These are phyloP conservation scores for Carallia pectinifolia DNA, from an alignment of 345 rosid genomes.

Conservation along the genomic window DNA sequence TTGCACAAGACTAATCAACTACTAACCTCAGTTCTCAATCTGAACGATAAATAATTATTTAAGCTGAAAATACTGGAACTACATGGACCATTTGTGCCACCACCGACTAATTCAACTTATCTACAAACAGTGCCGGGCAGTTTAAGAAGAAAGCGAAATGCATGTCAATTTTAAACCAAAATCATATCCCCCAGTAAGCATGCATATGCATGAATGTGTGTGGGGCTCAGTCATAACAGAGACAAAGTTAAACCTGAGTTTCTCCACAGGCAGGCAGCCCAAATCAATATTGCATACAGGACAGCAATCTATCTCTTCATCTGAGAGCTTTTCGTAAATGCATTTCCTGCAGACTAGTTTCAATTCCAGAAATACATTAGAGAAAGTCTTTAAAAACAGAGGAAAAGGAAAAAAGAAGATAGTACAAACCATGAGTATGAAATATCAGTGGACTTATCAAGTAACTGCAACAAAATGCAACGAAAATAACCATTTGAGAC, in stretches of 20 bases:
- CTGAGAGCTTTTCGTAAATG: conserved; percentile 63
- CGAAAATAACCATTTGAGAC: background rate
- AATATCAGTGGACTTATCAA: background rate
- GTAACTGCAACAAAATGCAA: background rate
- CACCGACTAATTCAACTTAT: background rate
- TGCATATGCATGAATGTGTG: background rate
- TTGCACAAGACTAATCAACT: background rate
- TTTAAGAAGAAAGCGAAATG: background rate
- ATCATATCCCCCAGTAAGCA: background rate
- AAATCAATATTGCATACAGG: conserved; percentile 71
- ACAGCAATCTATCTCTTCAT: conserved; percentile 62
- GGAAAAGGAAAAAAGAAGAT: background rate
- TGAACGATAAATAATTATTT: too few species aligned
- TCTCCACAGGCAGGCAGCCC: conserved; percentile 64
- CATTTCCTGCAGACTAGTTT: conserved; percentile 74
- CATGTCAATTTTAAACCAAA: background rate
- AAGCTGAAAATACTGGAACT: background rate
- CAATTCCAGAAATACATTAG: conserved; percentile 20
- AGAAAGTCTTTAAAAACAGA: conserved; percentile 3
- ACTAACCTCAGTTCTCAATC: background rate
- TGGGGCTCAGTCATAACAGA: background rate
- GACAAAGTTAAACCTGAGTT: conserved; percentile 48
- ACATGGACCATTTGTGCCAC: background rate
- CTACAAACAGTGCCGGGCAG: background rate
- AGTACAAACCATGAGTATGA: too few species aligned